Evolutionary conservation across 1,284 basidiomycete genomes (phyloP).

Genomic region (Tilletia caries): DNA sequence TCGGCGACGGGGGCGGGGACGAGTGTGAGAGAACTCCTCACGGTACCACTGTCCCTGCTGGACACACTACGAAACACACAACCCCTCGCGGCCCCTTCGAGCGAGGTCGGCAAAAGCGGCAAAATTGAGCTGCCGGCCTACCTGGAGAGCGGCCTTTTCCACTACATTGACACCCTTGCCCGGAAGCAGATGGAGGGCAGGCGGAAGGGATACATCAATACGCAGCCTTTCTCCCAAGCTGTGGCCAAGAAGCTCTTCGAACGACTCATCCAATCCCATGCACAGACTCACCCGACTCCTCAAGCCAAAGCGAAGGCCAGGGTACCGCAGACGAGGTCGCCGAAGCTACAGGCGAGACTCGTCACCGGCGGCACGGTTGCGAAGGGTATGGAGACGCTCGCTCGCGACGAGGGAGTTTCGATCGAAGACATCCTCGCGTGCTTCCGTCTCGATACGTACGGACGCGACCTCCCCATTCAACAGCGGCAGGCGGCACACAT

Average conservation of each 20-base stretch:
- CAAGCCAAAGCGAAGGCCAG: no score
- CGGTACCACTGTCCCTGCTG: no score
- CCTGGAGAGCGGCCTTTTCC: not conserved
- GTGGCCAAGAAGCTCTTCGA: not conserved
- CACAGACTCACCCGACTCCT: no score
- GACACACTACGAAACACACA: no score
- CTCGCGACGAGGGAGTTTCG: not conserved
- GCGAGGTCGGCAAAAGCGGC: no score
- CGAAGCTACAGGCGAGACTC: not conserved
- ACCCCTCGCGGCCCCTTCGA: no score
- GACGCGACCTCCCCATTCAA: not conserved
- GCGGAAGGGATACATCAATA: not conserved
- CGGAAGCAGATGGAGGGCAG: not conserved
- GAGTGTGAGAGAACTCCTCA: no score
- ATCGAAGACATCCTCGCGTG: not conserved
- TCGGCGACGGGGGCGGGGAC: no score
- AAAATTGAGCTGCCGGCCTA: not conserved
- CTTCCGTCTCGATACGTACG: constrained; percentile 2
- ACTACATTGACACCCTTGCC: not conserved
- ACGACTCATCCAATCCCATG: not conserved
- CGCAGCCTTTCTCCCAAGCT: not conserved
- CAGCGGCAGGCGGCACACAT: not conserved
- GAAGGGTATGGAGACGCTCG: not conserved
- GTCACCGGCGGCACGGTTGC: not conserved
- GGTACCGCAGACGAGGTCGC: no score